Evolutionary conservation across 345 rosid genomes (phyloP).

Genomic region (Pistacia vera): DNA sequence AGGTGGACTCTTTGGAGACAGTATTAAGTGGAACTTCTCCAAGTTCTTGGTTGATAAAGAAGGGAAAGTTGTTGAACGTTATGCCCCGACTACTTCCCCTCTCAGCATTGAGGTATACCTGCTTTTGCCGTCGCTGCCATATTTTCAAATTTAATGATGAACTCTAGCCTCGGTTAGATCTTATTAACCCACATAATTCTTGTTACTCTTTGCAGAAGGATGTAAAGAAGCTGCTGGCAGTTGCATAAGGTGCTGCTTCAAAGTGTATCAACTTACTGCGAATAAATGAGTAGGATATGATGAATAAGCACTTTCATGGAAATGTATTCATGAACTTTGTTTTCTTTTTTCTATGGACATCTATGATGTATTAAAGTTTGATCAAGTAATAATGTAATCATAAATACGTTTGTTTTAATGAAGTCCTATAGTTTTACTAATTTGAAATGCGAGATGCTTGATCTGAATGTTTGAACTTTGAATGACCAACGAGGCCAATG

Average conservation of each 20-base stretch:
- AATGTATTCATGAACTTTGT: neutral
- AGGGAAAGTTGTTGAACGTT: constrained; percentile 76
- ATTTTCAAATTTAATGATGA: neutral
- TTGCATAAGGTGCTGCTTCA: constrained; percentile 20
- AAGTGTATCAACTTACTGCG: neutral
- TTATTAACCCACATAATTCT: neutral
- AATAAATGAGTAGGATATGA: neutral
- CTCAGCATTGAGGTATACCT: constrained; percentile 80
- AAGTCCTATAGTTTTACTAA: neutral
- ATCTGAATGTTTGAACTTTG: no score
- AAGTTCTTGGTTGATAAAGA: constrained; percentile 84
- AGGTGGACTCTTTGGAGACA: constrained; percentile 71
- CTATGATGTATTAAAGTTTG: neutral
- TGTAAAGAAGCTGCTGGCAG: constrained; percentile 67
- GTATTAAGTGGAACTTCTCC: constrained; percentile 87
- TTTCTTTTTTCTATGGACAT: neutral
- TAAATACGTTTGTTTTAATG: no score
- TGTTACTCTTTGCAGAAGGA: constrained; percentile 56
- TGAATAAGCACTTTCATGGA: constrained; percentile 2
- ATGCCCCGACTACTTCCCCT: constrained; percentile 93
- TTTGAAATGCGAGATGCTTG: neutral
- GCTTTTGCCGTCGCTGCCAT: neutral
- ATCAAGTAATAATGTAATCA: neutral
- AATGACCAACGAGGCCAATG: no score
- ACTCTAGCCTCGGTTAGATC: neutral